Percentiles rank a stretch among this genome's conserved stretches.
Conservation (phyloP, 805 yeast species). For the Starmerella stigmatis region DNA sequence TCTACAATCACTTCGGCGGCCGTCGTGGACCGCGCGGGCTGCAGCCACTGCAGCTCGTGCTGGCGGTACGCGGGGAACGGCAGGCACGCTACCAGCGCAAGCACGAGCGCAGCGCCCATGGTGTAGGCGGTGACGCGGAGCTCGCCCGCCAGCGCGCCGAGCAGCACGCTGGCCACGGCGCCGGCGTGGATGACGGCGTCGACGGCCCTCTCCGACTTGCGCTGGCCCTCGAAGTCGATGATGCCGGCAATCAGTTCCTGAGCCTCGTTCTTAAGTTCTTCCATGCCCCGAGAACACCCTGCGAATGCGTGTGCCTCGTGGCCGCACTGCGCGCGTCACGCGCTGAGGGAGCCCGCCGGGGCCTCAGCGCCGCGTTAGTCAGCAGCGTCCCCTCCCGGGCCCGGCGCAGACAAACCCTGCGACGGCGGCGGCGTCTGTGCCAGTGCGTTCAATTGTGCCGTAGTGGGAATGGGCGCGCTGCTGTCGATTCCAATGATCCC, state of each 20-base stretch:
- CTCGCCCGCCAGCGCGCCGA: conserved; percentile 13
- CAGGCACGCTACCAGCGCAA: conserved; percentile 17
- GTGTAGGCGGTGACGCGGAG: conserved; percentile 17
- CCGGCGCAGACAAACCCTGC: too few relatives aligned
- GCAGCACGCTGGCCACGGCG: conserved; percentile 14
- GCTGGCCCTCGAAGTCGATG: conserved; percentile 26
- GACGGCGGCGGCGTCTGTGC: too few relatives aligned
- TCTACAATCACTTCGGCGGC: conserved; percentile 3
- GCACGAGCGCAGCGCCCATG: conserved; percentile 13
- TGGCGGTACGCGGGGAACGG: conserved; percentile 22
- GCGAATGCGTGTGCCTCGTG: too few relatives aligned
- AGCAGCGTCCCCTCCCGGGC: too few relatives aligned
- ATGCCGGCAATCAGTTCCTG: conserved; percentile 20
- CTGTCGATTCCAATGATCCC: conserved; percentile 43
- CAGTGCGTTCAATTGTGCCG: too few relatives aligned
- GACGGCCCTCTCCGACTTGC: conserved; percentile 8
- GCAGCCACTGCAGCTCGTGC: conserved; percentile 21
- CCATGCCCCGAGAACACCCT: too few relatives aligned
- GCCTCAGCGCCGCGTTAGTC: not conserved
- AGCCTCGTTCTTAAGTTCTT: conserved; percentile 15
- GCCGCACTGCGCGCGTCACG: too few relatives aligned
- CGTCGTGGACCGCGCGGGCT: not conserved
- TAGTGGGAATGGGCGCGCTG: conserved; percentile 32
- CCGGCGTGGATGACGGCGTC: conserved; percentile 14
- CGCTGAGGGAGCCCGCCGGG: not conserved